Evolutionary conservation across 768 basidiomycete species (phyloP).

Genomic region (Boletus rubroflammeus): DNA sequence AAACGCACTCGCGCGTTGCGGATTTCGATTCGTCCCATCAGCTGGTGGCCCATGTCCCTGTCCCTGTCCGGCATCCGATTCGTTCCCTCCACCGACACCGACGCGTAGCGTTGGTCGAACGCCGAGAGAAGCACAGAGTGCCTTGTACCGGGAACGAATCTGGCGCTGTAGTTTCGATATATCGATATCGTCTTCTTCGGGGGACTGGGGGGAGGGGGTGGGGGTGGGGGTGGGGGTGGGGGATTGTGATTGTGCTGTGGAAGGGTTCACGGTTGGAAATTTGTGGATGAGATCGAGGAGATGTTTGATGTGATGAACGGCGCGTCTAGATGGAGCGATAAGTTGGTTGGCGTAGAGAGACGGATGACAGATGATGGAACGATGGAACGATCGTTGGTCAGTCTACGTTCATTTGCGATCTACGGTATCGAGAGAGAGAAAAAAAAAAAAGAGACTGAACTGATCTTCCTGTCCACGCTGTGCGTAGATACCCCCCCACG

Average conservation of each 20-base stretch:
- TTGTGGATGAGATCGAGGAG: conserved; percentile 67
- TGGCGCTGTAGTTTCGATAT: conserved; percentile 74
- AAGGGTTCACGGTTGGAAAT: conserved; percentile 80
- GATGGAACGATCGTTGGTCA: too few relatives aligned
- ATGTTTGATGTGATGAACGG: conserved; percentile 57
- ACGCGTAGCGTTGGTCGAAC: conserved; percentile 48
- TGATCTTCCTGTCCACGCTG: conserved; percentile 25
- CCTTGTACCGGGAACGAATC: conserved; percentile 84
- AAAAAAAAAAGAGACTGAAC: conserved; percentile 3
- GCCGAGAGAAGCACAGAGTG: conserved; percentile 79
- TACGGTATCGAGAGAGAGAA: background rate
- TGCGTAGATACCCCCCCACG: conserved; percentile 58
- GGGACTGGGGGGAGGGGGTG: background rate
- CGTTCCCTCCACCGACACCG: conserved; percentile 1
- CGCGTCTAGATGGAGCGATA: conserved; percentile 40
- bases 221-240: background rate
- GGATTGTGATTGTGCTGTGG: conserved; percentile 31
- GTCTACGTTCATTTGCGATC: background rate
- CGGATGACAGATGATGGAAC: background rate
- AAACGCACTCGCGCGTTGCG: background rate
- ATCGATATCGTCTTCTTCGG: conserved; percentile 47
- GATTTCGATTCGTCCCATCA: background rate
- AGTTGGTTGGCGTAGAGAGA: background rate
- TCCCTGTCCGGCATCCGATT: background rate
- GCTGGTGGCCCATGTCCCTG: background rate